Conservation (phyloP, 495 filamentous ascomycete genomes). For the Podospora anserina region DNA sequence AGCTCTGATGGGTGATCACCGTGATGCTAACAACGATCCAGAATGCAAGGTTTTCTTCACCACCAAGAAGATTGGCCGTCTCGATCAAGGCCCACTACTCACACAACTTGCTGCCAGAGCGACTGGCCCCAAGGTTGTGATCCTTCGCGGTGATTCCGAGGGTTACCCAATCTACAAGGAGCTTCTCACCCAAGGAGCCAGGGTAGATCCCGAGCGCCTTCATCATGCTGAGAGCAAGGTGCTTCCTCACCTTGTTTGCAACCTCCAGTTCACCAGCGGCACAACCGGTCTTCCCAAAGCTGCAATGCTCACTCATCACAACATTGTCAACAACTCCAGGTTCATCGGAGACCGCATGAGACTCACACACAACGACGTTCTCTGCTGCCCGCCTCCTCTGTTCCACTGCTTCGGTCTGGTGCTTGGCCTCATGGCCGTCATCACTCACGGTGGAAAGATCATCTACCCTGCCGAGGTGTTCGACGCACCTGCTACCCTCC, state of each 20-base stretch:
- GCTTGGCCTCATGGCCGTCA: constrained; percentile 61
- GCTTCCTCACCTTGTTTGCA: constrained; percentile 60
- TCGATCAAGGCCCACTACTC: constrained; percentile 55
- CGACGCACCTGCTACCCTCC: constrained; percentile 55
- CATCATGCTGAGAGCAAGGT: constrained; percentile 43
- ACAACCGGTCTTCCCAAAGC: constrained; percentile 70
- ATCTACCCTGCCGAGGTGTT: constrained; percentile 65
- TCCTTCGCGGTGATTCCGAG: constrained; percentile 51
- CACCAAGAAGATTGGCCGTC: constrained; percentile 57
- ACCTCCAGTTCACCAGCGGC: constrained; percentile 69
- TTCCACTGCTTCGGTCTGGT: constrained; percentile 76
- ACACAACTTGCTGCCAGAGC: constrained; percentile 42
- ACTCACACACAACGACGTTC: constrained; percentile 57
- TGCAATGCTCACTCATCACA: constrained; percentile 71
- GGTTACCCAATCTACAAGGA: constrained; percentile 52
- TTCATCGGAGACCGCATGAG: constrained; percentile 70
- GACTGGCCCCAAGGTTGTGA: constrained; percentile 46
- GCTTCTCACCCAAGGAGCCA: constrained; percentile 46
- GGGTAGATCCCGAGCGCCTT: constrained; percentile 34
- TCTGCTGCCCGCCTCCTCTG: constrained; percentile 68
- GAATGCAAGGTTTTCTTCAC: constrained; percentile 63
- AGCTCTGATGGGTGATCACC: neutral
- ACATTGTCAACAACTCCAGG: constrained; percentile 66
- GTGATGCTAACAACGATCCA: constrained; percentile 17
- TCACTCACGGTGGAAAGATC: constrained; percentile 65